A percentile compares a stretch with the other conserved stretches of the same genome.
Evolutionary conservation across 2,329 filamentous ascomycete genomes (phyloP).

Genomic region (Monosporascus sp.): DNA sequence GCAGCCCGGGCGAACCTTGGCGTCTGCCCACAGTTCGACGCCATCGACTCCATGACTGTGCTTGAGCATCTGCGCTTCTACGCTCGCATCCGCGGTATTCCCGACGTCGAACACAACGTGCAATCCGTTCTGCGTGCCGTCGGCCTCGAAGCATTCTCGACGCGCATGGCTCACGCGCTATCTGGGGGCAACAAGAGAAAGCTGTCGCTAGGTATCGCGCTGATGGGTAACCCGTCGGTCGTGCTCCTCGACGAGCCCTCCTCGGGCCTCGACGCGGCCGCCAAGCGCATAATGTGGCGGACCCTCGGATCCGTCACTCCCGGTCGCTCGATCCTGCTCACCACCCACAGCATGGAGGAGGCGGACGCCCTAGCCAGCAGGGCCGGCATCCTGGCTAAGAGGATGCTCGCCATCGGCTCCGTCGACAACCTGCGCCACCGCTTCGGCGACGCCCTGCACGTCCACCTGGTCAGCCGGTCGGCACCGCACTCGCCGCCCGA

Average conservation of each 20-base stretch:
- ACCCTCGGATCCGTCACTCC: constrained; percentile 69
- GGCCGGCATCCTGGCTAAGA: constrained; percentile 78
- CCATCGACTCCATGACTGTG: constrained; percentile 87
- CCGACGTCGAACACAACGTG: constrained; percentile 72
- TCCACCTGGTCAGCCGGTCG: constrained; percentile 71
- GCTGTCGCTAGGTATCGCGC: constrained; percentile 77
- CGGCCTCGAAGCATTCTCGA: constrained; percentile 64
- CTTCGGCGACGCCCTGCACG: constrained; percentile 73
- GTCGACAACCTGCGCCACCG: constrained; percentile 65
- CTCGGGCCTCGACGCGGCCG: constrained; percentile 83
- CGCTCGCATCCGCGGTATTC: constrained; percentile 74
- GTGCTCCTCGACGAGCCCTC: constrained; percentile 85
- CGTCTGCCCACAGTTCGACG: constrained; percentile 87
- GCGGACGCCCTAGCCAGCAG: constrained; percentile 80
- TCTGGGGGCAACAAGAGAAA: constrained; percentile 95
- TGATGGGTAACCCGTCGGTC: constrained; percentile 88
- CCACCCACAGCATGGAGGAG: constrained; percentile 94
- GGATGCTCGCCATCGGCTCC: constrained; percentile 80
- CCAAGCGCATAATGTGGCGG: constrained; percentile 90
- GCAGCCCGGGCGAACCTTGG: constrained; percentile 72
- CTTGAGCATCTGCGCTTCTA: constrained; percentile 84
- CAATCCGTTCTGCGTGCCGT: constrained; percentile 73
- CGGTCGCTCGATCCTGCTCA: constrained; percentile 78
- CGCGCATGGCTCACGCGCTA: constrained; percentile 71
- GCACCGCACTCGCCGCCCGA: constrained; percentile 67